Evolutionary conservation across 1,284 basidiomycete species (phyloP).

Genomic region (Chondrostereum purpureum): DNA sequence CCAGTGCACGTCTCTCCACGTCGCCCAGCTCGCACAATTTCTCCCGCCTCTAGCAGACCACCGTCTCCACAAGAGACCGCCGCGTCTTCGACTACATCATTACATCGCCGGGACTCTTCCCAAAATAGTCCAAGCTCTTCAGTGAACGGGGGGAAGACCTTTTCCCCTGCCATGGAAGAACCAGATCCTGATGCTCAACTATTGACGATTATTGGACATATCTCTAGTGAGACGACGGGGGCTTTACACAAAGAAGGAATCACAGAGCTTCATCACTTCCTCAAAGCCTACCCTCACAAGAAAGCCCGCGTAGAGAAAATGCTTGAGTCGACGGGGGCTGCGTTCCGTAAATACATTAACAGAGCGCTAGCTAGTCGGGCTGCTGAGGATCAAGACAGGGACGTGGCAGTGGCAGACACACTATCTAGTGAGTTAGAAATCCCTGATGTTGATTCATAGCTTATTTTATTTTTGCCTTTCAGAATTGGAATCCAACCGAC

Average conservation of each 20-base stretch:
- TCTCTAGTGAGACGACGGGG: constrained; percentile 82
- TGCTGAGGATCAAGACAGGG: constrained; percentile 77
- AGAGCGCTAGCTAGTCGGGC: constrained; percentile 77
- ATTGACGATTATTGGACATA: constrained; percentile 81
- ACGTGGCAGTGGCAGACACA: constrained; percentile 70
- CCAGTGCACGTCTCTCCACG: constrained; percentile 27
- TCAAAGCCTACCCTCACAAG: constrained; percentile 89
- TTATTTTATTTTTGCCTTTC: constrained; percentile 8
- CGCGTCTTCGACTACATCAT: constrained; percentile 48
- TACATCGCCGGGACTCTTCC: constrained; percentile 41
- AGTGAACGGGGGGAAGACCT: constrained; percentile 35
- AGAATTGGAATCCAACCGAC: constrained; percentile 62
- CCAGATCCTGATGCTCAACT: constrained; percentile 76
- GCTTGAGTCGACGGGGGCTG: constrained; percentile 74
- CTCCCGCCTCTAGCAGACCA: constrained; percentile 54
- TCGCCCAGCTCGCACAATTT: constrained; percentile 38
- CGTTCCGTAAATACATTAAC: constrained; percentile 81
- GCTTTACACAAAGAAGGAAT: constrained; percentile 86
- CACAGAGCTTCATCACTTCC: constrained; percentile 91
- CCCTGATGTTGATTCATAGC: neutral
- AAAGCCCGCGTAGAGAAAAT: constrained; percentile 80
- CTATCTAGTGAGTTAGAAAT: constrained; percentile 55
- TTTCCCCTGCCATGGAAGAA: constrained; percentile 54
- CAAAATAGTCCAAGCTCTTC: constrained; percentile 60
- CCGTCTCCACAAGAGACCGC: constrained; percentile 56